These are phyloP conservation scores for Aspergillus fumigatus DNA, from an alignment of 2,329 filamentous ascomycete genomes.

Conservation along the genomic window DNA sequence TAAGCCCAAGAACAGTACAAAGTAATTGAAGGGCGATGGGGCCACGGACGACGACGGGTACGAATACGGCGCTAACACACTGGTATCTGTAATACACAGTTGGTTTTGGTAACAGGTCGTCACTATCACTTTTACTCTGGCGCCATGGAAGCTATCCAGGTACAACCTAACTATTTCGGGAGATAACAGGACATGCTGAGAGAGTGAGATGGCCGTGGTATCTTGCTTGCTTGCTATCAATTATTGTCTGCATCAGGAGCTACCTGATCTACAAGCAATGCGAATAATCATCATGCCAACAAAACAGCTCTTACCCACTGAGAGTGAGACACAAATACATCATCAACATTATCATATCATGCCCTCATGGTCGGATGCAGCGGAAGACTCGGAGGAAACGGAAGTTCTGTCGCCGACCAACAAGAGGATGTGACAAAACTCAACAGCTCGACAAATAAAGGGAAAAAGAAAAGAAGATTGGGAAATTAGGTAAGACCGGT, in stretches of 20 bases:
- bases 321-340: neutral
- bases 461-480: conserved; percentile 2
- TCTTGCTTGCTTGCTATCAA: neutral
- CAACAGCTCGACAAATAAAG: neutral
- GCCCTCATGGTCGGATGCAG: conserved; percentile 15
- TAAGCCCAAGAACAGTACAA: conserved; percentile 7
- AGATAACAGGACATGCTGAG: neutral
- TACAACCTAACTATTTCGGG: neutral
- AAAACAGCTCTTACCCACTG: conserved; percentile 1
- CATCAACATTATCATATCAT: neutral
- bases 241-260: neutral
- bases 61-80: conserved; percentile 7
- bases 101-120: conserved; percentile 22
- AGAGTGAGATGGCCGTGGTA: too few species aligned
- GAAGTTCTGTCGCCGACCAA: conserved; percentile 10
- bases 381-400: conserved; percentile 23
- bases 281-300: neutral
- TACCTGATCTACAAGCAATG: neutral
- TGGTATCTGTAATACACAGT: conserved; percentile 28
- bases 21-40: conserved; percentile 13
- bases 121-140: conserved; percentile 13
- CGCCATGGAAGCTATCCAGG: conserved; percentile 3
- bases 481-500: neutral
- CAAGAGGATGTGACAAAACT: neutral
- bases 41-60: conserved; percentile 17